Evolutionary conservation across 306 rosid species (phyloP).

Genomic region (Trifolium pratense): DNA sequence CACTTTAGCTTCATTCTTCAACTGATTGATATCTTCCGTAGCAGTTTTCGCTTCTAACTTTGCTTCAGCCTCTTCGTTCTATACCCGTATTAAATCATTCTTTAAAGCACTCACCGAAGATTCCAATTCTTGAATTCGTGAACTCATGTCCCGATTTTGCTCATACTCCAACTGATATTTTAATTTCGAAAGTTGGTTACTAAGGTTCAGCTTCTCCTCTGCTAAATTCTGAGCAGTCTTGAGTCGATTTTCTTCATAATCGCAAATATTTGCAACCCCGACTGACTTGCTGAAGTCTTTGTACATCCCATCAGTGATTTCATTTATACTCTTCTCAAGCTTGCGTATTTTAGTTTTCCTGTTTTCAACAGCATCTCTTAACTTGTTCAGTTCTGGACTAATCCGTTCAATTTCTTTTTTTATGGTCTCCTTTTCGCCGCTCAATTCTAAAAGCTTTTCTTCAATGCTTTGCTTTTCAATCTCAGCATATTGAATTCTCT

Average conservation of each 20-base stretch:
- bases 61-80: slow-evolving; percentile 73
- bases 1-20: slow-evolving; percentile 70
- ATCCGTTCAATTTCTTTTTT: slow-evolving; percentile 73
- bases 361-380: slow-evolving; percentile 62
- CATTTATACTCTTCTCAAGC: slow-evolving; percentile 87
- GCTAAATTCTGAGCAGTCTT: slow-evolving; percentile 79
- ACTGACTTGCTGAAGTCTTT: slow-evolving; percentile 83
- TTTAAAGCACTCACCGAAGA: slow-evolving; percentile 63
- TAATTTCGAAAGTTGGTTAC: slow-evolving; percentile 84
- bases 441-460: slow-evolving; percentile 75
- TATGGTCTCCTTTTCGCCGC: slow-evolving; percentile 65
- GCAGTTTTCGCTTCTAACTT: slow-evolving; percentile 71
- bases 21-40: slow-evolving; percentile 58
- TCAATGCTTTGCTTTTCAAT: slow-evolving; percentile 86
- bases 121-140: slow-evolving; percentile 73
- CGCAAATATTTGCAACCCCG: slow-evolving; percentile 95
- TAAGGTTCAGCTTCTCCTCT: slow-evolving; percentile 89
- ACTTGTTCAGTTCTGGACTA: slow-evolving; percentile 76
- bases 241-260: slow-evolving; percentile 92
- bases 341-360: slow-evolving; percentile 64
- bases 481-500: slow-evolving; percentile 88
- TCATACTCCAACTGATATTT: slow-evolving; percentile 98
- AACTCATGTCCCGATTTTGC: slow-evolving; percentile 81
- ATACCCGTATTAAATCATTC: slow-evolving; percentile 65
- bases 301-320: slow-evolving; percentile 82